These are phyloP conservation scores for Leccinum ochraceum DNA, from an alignment of 768 basidiomycete genomes.

Conservation along the genomic window DNA sequence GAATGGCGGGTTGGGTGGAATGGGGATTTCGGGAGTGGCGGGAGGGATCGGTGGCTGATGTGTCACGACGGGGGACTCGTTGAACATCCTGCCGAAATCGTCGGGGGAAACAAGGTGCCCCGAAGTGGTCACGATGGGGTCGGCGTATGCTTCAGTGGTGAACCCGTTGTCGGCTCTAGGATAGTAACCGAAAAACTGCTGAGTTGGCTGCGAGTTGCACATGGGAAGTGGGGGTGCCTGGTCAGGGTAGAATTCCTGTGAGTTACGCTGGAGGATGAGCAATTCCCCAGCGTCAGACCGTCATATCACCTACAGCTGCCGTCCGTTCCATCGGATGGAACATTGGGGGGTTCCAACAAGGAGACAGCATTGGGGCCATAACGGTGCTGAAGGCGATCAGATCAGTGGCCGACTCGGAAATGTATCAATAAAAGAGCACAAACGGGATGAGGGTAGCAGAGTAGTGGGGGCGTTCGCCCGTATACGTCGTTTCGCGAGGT, in stretches of 20 bases:
- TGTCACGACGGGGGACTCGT: neutral
- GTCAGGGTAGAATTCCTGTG: slow-evolving; percentile 14
- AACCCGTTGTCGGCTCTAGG: neutral
- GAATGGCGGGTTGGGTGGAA: slow-evolving; percentile 6
- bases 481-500: neutral
- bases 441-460: neutral
- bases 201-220: neutral
- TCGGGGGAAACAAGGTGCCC: neutral
- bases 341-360: neutral
- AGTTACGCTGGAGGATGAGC: slow-evolving; percentile 1
- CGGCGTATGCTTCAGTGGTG: neutral
- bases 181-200: neutral
- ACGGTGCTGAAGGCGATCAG: slow-evolving; percentile 6
- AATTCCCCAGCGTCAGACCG: neutral
- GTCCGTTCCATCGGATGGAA: neutral
- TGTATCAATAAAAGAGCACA: slow-evolving; percentile 3
- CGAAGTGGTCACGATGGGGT: neutral
- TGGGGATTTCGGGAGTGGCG: slow-evolving; percentile 5
- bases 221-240: neutral
- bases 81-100: neutral
- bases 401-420: slow-evolving; percentile 4
- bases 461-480: neutral
- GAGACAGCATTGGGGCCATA: neutral
- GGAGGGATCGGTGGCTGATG: slow-evolving; percentile 22
- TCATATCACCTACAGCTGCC: slow-evolving; percentile 10